phyloP scores from a whole-genome alignment of 192 early-diverging fungal genomes.

The Cetraspora pellucida region DNA sequence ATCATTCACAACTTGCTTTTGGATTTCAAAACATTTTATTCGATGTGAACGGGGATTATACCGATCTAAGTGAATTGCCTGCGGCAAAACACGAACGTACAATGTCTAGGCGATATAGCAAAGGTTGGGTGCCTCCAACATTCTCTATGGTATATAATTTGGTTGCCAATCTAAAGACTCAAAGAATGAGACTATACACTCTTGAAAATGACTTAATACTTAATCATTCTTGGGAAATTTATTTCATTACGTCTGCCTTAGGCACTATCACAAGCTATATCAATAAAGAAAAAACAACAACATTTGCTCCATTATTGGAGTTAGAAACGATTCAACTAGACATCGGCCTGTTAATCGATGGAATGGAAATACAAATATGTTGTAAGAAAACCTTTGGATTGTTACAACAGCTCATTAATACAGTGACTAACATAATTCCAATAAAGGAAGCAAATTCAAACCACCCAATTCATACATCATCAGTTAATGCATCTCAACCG shows the following conservation, averaged over 20 bases:
- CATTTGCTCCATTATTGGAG: slow-evolving; percentile 9
- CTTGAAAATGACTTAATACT: slow-evolving; percentile 6
- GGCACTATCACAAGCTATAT: neutral
- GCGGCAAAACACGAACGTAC: neutral
- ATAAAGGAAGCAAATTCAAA: neutral
- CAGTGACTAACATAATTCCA: neutral
- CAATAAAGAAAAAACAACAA: neutral
- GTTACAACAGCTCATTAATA: neutral
- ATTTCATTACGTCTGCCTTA: neutral
- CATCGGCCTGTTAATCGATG: slow-evolving; percentile 5
- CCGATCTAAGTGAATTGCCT: slow-evolving; percentile 16
- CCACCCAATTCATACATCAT: neutral
- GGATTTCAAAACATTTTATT: slow-evolving; percentile 29
- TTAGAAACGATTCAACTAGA: slow-evolving; percentile 15
- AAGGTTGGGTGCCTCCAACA: slow-evolving; percentile 12
- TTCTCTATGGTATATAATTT: slow-evolving; percentile 34
- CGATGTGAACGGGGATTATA: slow-evolving; percentile 32
- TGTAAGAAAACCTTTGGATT: slow-evolving; percentile 4
- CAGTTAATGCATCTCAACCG: neutral
- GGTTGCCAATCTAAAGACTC: slow-evolving; percentile 18
- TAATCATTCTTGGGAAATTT: slow-evolving; percentile 27
- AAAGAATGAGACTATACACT: slow-evolving; percentile 21
- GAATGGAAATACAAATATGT: slow-evolving; percentile 12
- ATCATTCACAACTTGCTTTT: slow-evolving; percentile 12
- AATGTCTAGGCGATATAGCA: slow-evolving; percentile 21